Conservation (phyloP, 73 alveolate genomes). For the Paramecium biaurelia region DNA sequence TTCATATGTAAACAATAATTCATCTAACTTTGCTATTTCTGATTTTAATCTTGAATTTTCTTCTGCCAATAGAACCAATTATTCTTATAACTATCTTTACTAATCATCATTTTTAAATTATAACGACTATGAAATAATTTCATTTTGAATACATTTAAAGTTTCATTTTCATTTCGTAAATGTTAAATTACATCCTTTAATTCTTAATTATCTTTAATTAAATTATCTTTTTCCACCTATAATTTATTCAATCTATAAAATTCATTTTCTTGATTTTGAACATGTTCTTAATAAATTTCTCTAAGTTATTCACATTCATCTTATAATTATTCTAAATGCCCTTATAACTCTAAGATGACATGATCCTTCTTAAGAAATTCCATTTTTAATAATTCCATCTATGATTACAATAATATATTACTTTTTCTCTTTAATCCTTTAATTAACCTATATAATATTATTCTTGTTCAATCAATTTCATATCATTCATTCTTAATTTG, state of each 20-base stretch:
- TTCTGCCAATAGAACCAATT: background rate
- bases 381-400: constrained; percentile 10
- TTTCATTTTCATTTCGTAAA: background rate
- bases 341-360: background rate
- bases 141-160: background rate
- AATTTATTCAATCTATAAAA: background rate
- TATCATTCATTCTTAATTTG: background rate
- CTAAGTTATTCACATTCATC: background rate
- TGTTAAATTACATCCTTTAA: background rate
- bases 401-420: background rate
- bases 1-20: background rate
- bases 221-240: background rate
- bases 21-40: background rate
- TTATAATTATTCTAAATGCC: background rate
- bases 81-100: background rate
- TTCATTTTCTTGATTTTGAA: background rate
- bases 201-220: background rate
- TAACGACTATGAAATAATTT: constrained; percentile 3
- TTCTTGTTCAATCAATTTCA: background rate
- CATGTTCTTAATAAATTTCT: background rate
- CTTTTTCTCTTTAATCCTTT: constrained; percentile 28
- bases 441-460: background rate
- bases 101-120: background rate
- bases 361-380: background rate
- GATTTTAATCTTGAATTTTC: background rate